Evolutionary conservation across 2,329 filamentous ascomycete species (phyloP), one percentile per base, ranked within the genome.

Genomic region (Dendrostoma leiphaemia): DNA sequence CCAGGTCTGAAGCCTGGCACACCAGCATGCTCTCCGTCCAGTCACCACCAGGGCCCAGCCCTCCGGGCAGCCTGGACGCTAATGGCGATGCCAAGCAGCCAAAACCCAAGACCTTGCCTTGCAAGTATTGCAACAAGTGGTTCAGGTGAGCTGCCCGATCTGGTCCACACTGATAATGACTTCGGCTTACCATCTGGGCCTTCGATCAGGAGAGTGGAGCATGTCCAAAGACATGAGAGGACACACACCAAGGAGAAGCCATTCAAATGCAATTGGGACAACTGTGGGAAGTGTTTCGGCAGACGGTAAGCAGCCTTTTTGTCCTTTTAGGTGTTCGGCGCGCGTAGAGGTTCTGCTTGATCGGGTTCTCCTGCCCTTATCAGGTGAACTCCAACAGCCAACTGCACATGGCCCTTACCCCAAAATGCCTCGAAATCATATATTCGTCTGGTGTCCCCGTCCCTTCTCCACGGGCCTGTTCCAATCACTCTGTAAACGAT

Each of bases 181-280:
- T 68, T 67, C 70, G 66, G 64, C 73, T 75, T 69, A 76, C 71
- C 70, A 67, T 68, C 61, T 60, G 28, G 54, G 66, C 67, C 57
- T 65, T 58, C 63, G 61, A 68, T 68, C 69, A 84, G 82, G 67
- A 81, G 82, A 63, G 81, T 85, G 61, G 82, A 85, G 67, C 82
- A 85, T 69, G 80, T 85, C 50, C 81, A 85, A 67, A 75, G 82
- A 65, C 82, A 85, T 66, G 81, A 84, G 67, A 76, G 82, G 59
- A 84, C 81, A 31, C 82, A 85, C 68, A 85, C 82, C 61, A 85
- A 85, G 63, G 82, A 85, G 69, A 85, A 85, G 67, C 82, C 82
- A 8, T 85, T 85, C 64, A 75, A 78, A 48, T 85, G 82, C 62
- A 73, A 64, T 58, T 83, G 81, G 79, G 76, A 77, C 64, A 75